phyloP scores from a whole-genome alignment of 2,329 filamentous ascomycete genomes.

The Diplodia intermedia region DNA sequence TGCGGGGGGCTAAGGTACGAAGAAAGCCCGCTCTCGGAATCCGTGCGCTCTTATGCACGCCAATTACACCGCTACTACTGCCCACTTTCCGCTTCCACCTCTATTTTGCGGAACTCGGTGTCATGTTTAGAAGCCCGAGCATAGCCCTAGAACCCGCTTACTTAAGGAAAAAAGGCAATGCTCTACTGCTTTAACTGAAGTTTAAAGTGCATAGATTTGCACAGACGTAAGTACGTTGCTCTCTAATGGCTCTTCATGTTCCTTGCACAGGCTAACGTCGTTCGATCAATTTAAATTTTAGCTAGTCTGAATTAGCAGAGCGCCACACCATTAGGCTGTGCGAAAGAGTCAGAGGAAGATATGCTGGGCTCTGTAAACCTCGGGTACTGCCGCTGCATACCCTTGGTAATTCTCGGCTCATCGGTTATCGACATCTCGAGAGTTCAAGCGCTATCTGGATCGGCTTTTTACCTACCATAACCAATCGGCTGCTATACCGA shows the following conservation, averaged over 20 bases:
- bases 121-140: neutral
- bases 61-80: neutral
- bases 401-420: constrained; percentile 3
- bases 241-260: neutral
- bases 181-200: neutral
- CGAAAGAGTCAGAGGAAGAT: constrained; percentile 9
- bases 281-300: neutral
- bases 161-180: neutral
- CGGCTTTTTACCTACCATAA: neutral
- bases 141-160: neutral
- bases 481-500: neutral
- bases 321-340: neutral
- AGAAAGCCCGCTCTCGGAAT: constrained; percentile 12
- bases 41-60: constrained; percentile 3
- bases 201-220: neutral
- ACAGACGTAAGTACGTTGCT: neutral
- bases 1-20: constrained; percentile 20
- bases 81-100: neutral
- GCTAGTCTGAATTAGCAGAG: neutral
- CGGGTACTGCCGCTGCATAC: constrained; percentile 18
- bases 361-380: neutral
- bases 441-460: neutral
- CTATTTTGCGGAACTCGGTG: neutral
- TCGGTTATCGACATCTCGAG: neutral
- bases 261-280: neutral